Conservation (phyloP, 1,139 yeast genomes). For the Debaryomyces psychrophilus region DNA sequence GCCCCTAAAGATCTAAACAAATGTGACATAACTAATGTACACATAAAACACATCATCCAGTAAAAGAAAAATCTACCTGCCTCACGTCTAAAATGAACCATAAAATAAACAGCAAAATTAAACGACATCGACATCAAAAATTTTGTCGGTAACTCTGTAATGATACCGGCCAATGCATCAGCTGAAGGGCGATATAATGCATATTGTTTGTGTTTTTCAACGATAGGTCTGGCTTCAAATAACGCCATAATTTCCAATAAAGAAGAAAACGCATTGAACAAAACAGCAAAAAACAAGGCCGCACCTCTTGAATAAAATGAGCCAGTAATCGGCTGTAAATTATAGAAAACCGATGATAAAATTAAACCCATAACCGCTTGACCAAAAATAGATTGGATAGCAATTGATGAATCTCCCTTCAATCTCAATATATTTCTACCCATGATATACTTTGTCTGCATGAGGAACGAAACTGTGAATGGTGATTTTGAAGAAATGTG, state of each 20-base stretch:
- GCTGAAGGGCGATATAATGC: conserved; percentile 80
- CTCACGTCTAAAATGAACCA: conserved; percentile 65
- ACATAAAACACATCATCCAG: conserved; percentile 52
- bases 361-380: conserved; percentile 75
- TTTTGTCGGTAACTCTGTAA: conserved; percentile 71
- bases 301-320: conserved; percentile 73
- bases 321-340: conserved; percentile 42
- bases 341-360: conserved; percentile 75
- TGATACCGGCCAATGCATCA: conserved; percentile 69
- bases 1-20: conserved; percentile 75
- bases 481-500: conserved; percentile 58
- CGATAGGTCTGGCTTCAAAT: conserved; percentile 57
- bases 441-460: conserved; percentile 66
- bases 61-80: conserved; percentile 75
- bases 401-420: conserved; percentile 67
- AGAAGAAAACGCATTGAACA: conserved; percentile 59
- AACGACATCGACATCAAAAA: conserved; percentile 56
- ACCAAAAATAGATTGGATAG: conserved; percentile 60
- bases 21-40: conserved; percentile 70
- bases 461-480: conserved; percentile 62
- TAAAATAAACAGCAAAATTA: conserved; percentile 65
- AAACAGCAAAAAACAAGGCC: conserved; percentile 72
- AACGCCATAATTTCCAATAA: conserved; percentile 72
- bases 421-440: conserved; percentile 65
- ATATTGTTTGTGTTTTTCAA: conserved; percentile 76